Evolutionary conservation across 2,329 filamentous ascomycete genomes (phyloP), one percentile per base, ranked within the genome.

Genomic region (Alternaria sp.): DNA sequence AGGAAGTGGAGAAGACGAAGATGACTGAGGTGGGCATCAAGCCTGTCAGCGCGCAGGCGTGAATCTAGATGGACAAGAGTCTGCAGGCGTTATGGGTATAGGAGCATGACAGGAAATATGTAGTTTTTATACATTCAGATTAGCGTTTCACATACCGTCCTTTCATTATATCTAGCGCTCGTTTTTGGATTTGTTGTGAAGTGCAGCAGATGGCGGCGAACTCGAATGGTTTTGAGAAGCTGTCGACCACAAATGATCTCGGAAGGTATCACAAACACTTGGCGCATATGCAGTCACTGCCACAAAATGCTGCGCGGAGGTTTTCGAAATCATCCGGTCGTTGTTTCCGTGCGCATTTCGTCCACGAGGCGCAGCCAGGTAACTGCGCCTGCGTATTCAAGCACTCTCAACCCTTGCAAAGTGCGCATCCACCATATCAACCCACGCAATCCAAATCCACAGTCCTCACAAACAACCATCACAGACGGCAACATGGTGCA

Each of bases 11-110:
- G 49, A 65, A 63, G 26, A 64, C 72, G 6, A 69, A 67, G 62
- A 68, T 78, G 50, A 65, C 63, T 1, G 74, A 77, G 17, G 72
- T 79, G 5, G 75, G 74, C 0, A 66, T 77, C 10, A 70, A 77
- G 64, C 67, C 72, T 28, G 72, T 78, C 43, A 67, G 73, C 53
- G 68, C 68, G 25, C 61, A 68, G 23, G 76, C 71, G 51, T 73
- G 58, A 51, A 44, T 17, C 15, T 55, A 52, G 11, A 5, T 32
- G 30, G 52, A 50, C 23, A 57, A 50, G 52, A 57, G 25, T 50
- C 45, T 45, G 45, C 11, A n/a, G 44, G 58, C 44, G 51, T 43
- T 43, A 57, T 52, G 1, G 28, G 30, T 40, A 40, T 25, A 40
- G 19, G 13, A 23, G 36, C 13, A 52, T 52, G 49, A 17, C 28